Conservation (phyloP, 106 monocot genomes). For the Dendrobium chrysotoxum region DNA sequence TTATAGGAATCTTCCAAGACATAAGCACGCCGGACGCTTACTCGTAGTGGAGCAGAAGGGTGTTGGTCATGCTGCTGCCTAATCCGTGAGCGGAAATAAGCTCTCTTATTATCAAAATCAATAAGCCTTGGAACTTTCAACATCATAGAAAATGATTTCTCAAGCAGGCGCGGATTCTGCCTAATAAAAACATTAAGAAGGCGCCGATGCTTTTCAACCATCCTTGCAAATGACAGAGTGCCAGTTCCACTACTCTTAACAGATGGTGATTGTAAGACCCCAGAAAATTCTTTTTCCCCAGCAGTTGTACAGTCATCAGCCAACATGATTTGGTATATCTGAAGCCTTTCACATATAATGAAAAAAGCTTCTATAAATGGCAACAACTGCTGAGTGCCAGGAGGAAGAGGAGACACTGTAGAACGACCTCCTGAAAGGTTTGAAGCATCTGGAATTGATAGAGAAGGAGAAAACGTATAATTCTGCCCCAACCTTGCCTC, state of each 20-base stretch:
- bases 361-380: conserved; percentile 77
- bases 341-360: conserved; percentile 58
- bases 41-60: conserved; percentile 41
- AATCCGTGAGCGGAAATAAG: conserved; percentile 65
- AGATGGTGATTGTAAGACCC: conserved; percentile 22
- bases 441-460: conserved; percentile 12
- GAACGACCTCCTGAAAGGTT: conserved; percentile 16
- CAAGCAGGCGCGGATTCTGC: conserved; percentile 62
- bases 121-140: conserved; percentile 70
- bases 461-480: conserved; percentile 20
- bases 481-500: conserved; percentile 50
- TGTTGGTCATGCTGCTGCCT: conserved; percentile 68
- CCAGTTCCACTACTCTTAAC: conserved; percentile 18
- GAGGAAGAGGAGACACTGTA: conserved; percentile 41
- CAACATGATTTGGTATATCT: conserved; percentile 25
- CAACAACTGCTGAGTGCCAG: conserved; percentile 47
- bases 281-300: conserved; percentile 37
- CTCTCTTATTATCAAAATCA: conserved; percentile 79
- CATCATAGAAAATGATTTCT: conserved; percentile 76
- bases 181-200: conserved; percentile 70
- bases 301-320: conserved; percentile 36
- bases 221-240: conserved; percentile 36
- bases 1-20: conserved; percentile 79
- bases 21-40: conserved; percentile 60
- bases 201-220: conserved; percentile 63